Conservation (phyloP, 1,139 yeast species). For the Lodderomyces elongisporus region DNA sequence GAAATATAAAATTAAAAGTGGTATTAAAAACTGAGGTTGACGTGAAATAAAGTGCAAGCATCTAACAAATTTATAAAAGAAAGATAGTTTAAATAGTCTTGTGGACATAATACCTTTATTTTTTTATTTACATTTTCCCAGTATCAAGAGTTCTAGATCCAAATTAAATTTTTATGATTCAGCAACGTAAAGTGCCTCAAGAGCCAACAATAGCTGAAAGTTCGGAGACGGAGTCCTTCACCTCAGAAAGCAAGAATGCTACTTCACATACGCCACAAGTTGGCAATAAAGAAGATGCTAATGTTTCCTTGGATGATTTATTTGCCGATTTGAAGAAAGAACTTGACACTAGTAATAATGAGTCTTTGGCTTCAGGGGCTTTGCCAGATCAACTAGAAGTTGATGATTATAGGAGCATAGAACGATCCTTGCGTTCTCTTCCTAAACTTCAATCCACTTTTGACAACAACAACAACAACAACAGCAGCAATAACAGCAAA, state of each 20-base stretch:
- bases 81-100: too few relatives aligned
- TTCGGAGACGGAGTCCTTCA: conserved; percentile 14
- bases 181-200: conserved; percentile 4
- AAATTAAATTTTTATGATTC: too few relatives aligned
- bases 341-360: conserved; percentile 17
- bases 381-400: conserved; percentile 4
- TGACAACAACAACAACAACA: conserved; percentile 12
- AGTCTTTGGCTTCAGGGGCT: neutral
- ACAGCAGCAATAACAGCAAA: too few relatives aligned
- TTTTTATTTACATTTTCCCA: too few relatives aligned
- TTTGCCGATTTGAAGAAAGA: conserved; percentile 22
- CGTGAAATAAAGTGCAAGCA: too few relatives aligned
- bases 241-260: conserved; percentile 7
- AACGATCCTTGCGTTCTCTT: conserved; percentile 24
- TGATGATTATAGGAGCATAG: conserved; percentile 25
- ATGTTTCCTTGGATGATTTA: conserved; percentile 24
- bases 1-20: too few relatives aligned
- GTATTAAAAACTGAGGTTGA: too few relatives aligned
- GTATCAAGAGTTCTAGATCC: too few relatives aligned
- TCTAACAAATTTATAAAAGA: too few relatives aligned
- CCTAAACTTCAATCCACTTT: conserved; percentile 34
- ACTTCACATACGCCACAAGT: neutral
- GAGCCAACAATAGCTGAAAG: conserved; percentile 12
- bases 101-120: too few relatives aligned
- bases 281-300: conserved; percentile 6